Evolutionary conservation across 306 rosid genomes (phyloP), one percentile per base, ranked within the genome.

Genomic region (Purshia tridentata): DNA sequence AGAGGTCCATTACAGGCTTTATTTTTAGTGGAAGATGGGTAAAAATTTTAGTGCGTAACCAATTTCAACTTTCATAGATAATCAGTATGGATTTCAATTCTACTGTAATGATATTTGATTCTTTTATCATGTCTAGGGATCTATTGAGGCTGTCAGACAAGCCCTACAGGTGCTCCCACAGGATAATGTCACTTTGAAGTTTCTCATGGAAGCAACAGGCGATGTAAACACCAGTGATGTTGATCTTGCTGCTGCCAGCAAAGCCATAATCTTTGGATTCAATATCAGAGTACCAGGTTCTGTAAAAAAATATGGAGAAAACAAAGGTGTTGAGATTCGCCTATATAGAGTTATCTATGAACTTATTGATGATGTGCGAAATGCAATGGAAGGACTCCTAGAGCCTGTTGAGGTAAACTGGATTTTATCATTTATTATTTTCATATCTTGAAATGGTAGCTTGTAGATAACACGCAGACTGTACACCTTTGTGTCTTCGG

Each of bases 381-480:
- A 88, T 8, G 99, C 99, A 78, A 94, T 94, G 99, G 99, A 94
- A 83, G 99, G 97, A 53, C 97, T 94, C 55, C 77, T 94, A 39
- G 97, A 94, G 8, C 69, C 86, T 59, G 91, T 91, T 69, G 96
- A 90, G 96, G 99, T 94, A 71, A 29, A 29, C 35, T 29, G 35
- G 35, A 29, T 29, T 29, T 29, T 29, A 29, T 29, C 35, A 29
- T 29, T 29, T 29, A 29, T 29, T 29, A 29, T 29, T 29, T 29
- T 29, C 35, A 29, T 29, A 29, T 29, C 35, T 29, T 29, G 35
- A 29, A 29, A 29, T 29, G 35, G 35, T 29, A 29, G 35, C 35
- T 29, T 29, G 1, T 29, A 29, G 35, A 29, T 29, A 1, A 29
- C 35, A 29, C 2, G 35, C 35, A 29, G 35, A 29, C 2, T 29